A percentile compares a stretch with the other conserved stretches of the same genome.
Conservation (phyloP, 177 flowering plant species). For the Vitis hybrid region DNA sequence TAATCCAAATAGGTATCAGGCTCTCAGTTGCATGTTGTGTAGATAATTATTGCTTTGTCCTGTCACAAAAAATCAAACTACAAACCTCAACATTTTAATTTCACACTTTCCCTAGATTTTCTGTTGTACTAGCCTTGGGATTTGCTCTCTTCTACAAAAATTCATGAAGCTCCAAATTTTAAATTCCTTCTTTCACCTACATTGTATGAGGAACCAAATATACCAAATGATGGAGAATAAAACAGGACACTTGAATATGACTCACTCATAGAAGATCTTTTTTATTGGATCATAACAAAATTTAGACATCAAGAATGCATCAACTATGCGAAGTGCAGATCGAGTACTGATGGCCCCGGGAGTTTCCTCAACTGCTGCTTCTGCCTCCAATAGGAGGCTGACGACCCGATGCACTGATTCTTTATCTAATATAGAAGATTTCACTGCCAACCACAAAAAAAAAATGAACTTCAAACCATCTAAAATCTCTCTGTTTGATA, state of each 20-base stretch:
- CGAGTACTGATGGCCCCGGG: conserved; percentile 13
- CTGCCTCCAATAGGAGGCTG: conserved; percentile 53
- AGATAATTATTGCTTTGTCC: no score
- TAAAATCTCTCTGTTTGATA: no score
- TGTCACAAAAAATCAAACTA: no score
- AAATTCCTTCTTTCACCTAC: neutral
- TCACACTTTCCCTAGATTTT: no score
- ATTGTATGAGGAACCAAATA: neutral
- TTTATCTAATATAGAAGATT: conserved; percentile 69
- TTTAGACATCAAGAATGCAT: conserved; percentile 73
- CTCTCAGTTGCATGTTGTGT: no score
- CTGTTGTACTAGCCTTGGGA: no score
- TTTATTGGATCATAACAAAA: conserved; percentile 70
- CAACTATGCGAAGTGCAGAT: conserved; percentile 56
- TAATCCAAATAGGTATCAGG: no score
- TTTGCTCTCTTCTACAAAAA: neutral
- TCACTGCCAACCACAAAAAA: conserved; percentile 41
- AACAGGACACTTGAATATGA: neutral
- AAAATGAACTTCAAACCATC: neutral
- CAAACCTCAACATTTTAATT: no score
- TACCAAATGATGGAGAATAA: neutral
- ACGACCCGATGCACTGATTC: conserved; percentile 60
- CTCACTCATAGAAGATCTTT: conserved; percentile 75
- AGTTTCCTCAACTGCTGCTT: conserved; percentile 49
- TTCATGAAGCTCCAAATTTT: neutral